These are phyloP conservation scores for Rhizoclosmatium globosum DNA, from an alignment of 192 early-diverging fungal genomes.

Conservation along the genomic window DNA sequence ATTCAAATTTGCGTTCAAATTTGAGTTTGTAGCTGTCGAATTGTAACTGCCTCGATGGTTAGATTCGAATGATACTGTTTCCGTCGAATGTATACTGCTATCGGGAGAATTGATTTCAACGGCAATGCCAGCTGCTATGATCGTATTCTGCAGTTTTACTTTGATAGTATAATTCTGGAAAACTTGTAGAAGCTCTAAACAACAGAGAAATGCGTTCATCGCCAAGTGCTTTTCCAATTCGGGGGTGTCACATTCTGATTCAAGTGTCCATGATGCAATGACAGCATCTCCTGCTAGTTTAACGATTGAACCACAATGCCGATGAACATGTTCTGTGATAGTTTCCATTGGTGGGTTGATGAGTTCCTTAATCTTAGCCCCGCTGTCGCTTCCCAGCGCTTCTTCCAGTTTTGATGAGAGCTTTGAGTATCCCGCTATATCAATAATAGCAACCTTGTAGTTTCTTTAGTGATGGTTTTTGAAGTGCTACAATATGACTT, in stretches of 20 bases:
- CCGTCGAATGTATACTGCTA: no score
- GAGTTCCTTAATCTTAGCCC: conserved; percentile 36
- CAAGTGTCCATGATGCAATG: conserved; percentile 20
- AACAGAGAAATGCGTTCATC: conserved; percentile 16
- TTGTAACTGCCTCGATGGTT: no score
- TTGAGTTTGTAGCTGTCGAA: neutral
- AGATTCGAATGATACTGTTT: no score
- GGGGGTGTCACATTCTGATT: neutral
- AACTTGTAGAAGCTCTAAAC: conserved; percentile 11
- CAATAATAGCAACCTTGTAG: neutral
- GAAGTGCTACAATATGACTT: conserved; percentile 14
- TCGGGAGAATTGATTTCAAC: no score
- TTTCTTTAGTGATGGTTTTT: neutral
- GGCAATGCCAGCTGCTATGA: neutral
- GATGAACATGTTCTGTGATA: conserved; percentile 30
- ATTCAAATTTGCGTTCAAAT: neutral
- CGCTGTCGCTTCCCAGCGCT: conserved; percentile 21
- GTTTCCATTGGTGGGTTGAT: conserved; percentile 37
- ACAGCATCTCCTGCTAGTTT: conserved; percentile 42
- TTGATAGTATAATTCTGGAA: conserved; percentile 12
- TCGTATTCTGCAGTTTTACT: neutral
- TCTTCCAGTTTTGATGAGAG: conserved; percentile 20
- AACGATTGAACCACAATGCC: conserved; percentile 31
- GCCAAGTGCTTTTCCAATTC: neutral
- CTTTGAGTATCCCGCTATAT: conserved; percentile 36